Percentiles rank a stretch among this genome's conserved stretches.
Conservation (phyloP, 2,329 filamentous ascomycete genomes). For the Fusarium sp. region DNA sequence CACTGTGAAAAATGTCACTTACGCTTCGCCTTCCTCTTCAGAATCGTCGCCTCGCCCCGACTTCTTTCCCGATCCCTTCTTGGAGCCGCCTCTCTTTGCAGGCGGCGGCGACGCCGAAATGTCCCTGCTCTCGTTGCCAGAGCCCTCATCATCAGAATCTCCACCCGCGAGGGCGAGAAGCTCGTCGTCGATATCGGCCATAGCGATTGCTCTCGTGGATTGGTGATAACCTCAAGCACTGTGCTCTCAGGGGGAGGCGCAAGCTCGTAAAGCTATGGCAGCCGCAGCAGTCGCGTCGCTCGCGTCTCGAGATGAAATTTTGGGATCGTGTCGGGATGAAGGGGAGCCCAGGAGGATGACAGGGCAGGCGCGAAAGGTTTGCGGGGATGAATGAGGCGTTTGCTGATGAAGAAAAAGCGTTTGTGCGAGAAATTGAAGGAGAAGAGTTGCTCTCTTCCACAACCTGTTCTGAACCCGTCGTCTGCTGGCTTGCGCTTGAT, state of each 20-base stretch:
- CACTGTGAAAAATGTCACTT: constrained; percentile 40
- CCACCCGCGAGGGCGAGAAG: constrained; percentile 91
- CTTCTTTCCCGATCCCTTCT: constrained; percentile 54
- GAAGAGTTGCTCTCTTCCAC: constrained; percentile 26
- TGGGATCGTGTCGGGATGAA: not conserved
- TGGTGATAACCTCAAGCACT: constrained; percentile 11
- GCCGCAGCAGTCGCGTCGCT: constrained; percentile 19
- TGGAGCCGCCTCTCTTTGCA: constrained; percentile 45
- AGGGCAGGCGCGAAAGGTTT: constrained; percentile 12
- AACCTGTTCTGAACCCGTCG: constrained; percentile 40
- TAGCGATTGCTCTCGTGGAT: constrained; percentile 51
- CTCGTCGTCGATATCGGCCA: constrained; percentile 93
- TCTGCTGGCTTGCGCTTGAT: constrained; percentile 33
- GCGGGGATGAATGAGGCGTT: constrained; percentile 14
- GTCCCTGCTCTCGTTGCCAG: constrained; percentile 62
- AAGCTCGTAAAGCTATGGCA: constrained; percentile 2
- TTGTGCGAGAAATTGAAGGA: constrained; percentile 28
- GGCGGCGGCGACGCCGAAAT: constrained; percentile 62
- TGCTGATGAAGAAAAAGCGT: constrained; percentile 27
- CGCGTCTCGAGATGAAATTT: constrained; percentile 18
- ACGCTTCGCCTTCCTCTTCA: constrained; percentile 70
- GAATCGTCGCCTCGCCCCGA: constrained; percentile 54
- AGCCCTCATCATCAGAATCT: constrained; percentile 67
- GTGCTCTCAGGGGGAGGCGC: constrained; percentile 21
- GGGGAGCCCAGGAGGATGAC: constrained; percentile 13